Percentiles rank a stretch among this genome's conserved stretches.
phyloP scores from a whole-genome alignment of 164 flowering plant species.

The Piper longum region DNA sequence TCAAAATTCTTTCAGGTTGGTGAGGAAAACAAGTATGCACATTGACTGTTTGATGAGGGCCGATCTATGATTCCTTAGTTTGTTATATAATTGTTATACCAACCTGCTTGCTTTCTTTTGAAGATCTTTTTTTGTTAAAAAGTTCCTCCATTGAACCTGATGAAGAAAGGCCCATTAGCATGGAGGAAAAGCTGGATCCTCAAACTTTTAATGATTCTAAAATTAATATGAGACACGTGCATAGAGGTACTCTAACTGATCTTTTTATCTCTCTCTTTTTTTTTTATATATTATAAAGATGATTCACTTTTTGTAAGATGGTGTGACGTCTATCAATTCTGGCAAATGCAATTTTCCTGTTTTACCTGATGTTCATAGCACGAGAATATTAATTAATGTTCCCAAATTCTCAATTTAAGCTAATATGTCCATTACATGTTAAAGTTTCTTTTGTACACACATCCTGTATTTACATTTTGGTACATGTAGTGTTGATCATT shows the following conservation, averaged over 20 bases:
- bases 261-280: background rate
- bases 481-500: too few relatives aligned
- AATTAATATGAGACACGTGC: conserved; percentile 9
- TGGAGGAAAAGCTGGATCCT: conserved; percentile 9
- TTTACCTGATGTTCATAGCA: too few relatives aligned
- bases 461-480: background rate
- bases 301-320: background rate
- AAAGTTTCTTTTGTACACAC: too few relatives aligned
- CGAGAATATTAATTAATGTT: too few relatives aligned
- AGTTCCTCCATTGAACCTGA: conserved; percentile 17
- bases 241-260: conserved; percentile 21
- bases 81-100: too few relatives aligned
- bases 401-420: too few relatives aligned
- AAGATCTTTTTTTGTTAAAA: conserved; percentile 42
- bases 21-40: background rate
- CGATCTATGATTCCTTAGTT: background rate
- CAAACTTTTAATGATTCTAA: conserved; percentile 14
- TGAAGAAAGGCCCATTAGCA: conserved; percentile 10
- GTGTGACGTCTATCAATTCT: background rate
- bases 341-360: background rate
- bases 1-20: conserved; percentile 81
- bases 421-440: too few relatives aligned
- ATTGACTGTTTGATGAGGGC: background rate
- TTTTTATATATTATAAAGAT: background rate
- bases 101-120: conserved; percentile 7